Conservation (phyloP, 1,284 basidiomycete genomes). For the Naganishia sp. region DNA sequence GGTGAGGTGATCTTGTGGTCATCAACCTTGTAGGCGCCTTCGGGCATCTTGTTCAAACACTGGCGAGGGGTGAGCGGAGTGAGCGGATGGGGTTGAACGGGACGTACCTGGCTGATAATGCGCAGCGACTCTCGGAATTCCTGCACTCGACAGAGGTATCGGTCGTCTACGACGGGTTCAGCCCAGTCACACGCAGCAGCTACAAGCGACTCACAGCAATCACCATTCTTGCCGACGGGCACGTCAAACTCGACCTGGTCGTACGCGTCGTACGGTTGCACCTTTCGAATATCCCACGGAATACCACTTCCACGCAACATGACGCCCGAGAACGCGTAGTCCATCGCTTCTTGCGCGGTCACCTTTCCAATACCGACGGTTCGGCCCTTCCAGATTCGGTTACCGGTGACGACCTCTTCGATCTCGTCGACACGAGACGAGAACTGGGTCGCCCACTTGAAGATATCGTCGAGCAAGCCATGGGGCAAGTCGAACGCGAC, state of each 20-base stretch:
- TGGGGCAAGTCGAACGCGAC: constrained; percentile 98
- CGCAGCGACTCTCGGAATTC: constrained; percentile 94
- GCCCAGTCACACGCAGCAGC: not conserved
- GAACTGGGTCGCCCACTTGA: constrained; percentile 97
- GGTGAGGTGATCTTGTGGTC: constrained; percentile 98
- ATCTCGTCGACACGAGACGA: constrained; percentile 83
- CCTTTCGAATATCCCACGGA: constrained; percentile 92
- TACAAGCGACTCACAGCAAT: constrained; percentile 66
- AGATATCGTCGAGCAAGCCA: constrained; percentile 93
- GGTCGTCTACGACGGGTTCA: constrained; percentile 45
- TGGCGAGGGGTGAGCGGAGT: constrained; percentile 48
- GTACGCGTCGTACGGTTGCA: constrained; percentile 94
- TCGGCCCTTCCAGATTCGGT: constrained; percentile 96
- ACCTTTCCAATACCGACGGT: constrained; percentile 90
- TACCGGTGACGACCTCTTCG: constrained; percentile 95
- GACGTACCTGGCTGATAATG: constrained; percentile 75
- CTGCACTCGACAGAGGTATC: constrained; percentile 93
- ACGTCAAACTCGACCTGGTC: constrained; percentile 98
- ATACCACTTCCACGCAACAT: constrained; percentile 95
- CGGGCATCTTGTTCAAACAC: constrained; percentile 96
- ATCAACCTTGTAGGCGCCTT: constrained; percentile 90
- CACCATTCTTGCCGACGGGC: constrained; percentile 93
- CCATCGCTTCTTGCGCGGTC: constrained; percentile 86
- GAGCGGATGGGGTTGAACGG: not conserved
- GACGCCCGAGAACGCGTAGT: constrained; percentile 93